phyloP scores from a whole-genome alignment of 495 filamentous ascomycete genomes.

The Penicillium longicatenatum region DNA sequence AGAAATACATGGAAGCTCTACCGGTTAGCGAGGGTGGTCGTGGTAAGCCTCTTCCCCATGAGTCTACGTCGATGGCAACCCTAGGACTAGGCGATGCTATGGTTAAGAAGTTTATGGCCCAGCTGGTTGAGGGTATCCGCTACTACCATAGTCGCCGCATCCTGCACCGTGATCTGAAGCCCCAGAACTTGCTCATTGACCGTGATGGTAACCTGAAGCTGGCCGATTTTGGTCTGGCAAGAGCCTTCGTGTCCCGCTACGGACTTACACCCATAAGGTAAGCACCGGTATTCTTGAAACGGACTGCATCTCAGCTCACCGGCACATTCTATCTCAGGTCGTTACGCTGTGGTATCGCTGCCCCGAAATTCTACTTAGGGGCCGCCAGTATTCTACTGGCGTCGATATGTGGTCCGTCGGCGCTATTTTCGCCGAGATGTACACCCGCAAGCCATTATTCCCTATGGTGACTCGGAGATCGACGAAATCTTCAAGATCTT shows the following conservation, averaged over 20 bases:
- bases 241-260: slow-evolving; percentile 92
- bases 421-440: slow-evolving; percentile 99
- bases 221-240: slow-evolving; percentile 89
- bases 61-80: slow-evolving; percentile 55
- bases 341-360: slow-evolving; percentile 98
- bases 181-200: slow-evolving; percentile 95
- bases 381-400: slow-evolving; percentile 95
- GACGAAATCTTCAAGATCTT: slow-evolving; percentile 99
- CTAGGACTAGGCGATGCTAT: slow-evolving; percentile 86
- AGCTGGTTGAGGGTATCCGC: slow-evolving; percentile 85
- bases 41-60: slow-evolving; percentile 79
- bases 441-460: slow-evolving; percentile 95
- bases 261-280: slow-evolving; percentile 97
- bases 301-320: not conserved
- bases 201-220: slow-evolving; percentile 94
- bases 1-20: slow-evolving; percentile 99
- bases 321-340: slow-evolving; percentile 52
- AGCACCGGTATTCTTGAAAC: not conserved
- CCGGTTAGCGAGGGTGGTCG: slow-evolving; percentile 87
- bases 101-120: slow-evolving; percentile 97
- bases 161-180: slow-evolving; percentile 95
- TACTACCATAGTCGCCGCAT: slow-evolving; percentile 97
- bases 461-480: slow-evolving; percentile 94
- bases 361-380: slow-evolving; percentile 94
- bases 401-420: slow-evolving; percentile 99